These are phyloP conservation scores for Aquanectria penicillioides DNA, from an alignment of 2,329 filamentous ascomycete genomes.

Conservation along the genomic window DNA sequence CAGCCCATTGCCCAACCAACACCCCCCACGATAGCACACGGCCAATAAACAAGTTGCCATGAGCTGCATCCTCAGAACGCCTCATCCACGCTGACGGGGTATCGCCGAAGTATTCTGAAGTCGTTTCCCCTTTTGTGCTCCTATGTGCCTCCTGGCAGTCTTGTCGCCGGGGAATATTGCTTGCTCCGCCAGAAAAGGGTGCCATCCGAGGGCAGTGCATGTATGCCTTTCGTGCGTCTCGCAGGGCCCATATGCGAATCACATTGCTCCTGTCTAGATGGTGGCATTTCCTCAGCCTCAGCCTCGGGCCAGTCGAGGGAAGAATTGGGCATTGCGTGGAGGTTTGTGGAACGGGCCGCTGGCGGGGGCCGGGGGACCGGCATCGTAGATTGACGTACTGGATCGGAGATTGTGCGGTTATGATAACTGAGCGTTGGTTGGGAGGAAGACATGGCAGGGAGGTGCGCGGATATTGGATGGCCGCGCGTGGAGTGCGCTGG, in stretches of 20 bases:
- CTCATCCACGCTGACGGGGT: neutral
- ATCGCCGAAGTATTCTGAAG: constrained; percentile 11
- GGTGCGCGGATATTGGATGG: neutral
- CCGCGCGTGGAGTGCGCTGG: neutral
- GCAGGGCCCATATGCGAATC: constrained; percentile 5
- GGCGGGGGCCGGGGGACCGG: constrained; percentile 1
- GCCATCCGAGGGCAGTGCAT: constrained; percentile 11
- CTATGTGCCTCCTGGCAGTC: no score
- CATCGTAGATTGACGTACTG: neutral
- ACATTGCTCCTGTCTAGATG: neutral
- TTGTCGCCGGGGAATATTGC: no score
- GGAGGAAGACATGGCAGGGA: neutral
- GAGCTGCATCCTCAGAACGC: neutral
- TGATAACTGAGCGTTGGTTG: neutral
- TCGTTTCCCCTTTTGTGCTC: neutral
- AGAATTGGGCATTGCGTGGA: constrained; percentile 21
- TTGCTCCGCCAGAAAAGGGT: constrained; percentile 7
- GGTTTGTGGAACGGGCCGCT: constrained; percentile 1
- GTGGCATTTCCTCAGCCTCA: constrained; percentile 1
- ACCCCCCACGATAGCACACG: neutral
- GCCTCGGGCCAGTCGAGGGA: neutral
- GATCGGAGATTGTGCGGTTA: constrained; percentile 1
- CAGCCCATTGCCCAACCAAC: constrained; percentile 7
- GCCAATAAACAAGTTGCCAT: constrained; percentile 8
- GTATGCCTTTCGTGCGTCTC: constrained; percentile 14